These are phyloP conservation scores for Ceratocystis smalleyi DNA, from an alignment of 2,329 filamentous ascomycete species.

Conservation along the genomic window DNA sequence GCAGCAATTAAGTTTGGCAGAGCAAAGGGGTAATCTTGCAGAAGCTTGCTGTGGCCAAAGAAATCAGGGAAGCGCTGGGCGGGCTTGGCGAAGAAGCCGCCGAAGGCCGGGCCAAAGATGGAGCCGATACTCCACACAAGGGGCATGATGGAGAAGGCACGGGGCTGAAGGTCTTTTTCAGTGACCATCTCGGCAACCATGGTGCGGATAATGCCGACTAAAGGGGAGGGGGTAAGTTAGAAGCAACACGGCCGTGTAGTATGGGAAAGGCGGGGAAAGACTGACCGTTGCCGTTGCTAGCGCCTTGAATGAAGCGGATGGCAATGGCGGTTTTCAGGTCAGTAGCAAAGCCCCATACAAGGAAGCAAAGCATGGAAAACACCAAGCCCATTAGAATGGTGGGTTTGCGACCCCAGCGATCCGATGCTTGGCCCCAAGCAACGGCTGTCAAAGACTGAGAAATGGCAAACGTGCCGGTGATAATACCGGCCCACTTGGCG, in stretches of 20 bases:
- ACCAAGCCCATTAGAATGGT: conserved; percentile 58
- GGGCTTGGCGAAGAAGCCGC: conserved; percentile 72
- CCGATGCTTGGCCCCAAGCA: conserved; percentile 61
- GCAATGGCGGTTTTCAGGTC: conserved; percentile 65
- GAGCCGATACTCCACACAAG: conserved; percentile 75
- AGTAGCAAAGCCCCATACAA: conserved; percentile 72
- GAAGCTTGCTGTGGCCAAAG: conserved; percentile 51
- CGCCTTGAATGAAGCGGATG: conserved; percentile 62
- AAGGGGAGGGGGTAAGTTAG: conserved; percentile 5
- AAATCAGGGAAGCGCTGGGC: conserved; percentile 55
- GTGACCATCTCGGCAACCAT: conserved; percentile 90
- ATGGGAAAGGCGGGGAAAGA: conserved; percentile 9
- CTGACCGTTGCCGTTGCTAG: conserved; percentile 69
- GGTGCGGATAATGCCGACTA: conserved; percentile 77
- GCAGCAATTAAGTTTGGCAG: conserved; percentile 71
- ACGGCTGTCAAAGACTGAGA: conserved; percentile 58
- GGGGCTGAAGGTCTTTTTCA: conserved; percentile 68
- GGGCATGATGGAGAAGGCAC: conserved; percentile 87
- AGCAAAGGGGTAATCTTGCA: conserved; percentile 64
- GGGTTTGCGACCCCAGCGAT: conserved; percentile 67
- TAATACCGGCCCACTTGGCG: conserved; percentile 66
- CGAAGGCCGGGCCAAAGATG: conserved; percentile 76
- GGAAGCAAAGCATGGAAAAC: conserved; percentile 65
- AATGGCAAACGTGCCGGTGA: conserved; percentile 56
- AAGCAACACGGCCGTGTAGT: background rate